These are phyloP conservation scores for Marsdenia floribunda DNA, from an alignment of 257 asterid genomes.

Conservation along the genomic window DNA sequence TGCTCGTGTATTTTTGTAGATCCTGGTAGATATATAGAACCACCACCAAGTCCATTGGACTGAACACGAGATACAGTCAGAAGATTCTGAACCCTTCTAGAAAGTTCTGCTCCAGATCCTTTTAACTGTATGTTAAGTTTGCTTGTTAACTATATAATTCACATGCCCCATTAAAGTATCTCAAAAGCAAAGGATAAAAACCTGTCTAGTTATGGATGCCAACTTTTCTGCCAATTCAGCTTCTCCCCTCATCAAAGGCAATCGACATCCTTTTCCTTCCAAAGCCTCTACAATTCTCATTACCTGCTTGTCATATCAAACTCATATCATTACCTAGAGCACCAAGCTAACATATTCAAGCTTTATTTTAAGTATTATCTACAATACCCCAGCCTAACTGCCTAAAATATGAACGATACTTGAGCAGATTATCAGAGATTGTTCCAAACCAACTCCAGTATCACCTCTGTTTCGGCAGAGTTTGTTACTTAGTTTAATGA, in stretches of 20 bases:
- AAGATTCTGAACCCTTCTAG: slow-evolving; percentile 87
- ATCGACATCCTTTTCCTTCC: slow-evolving; percentile 79
- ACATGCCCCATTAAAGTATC: slow-evolving; percentile 20
- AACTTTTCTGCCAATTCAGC: slow-evolving; percentile 94
- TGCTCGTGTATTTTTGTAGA: slow-evolving; percentile 84
- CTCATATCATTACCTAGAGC: background rate
- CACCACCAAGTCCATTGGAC: slow-evolving; percentile 61
- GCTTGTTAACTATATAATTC: slow-evolving; percentile 22
- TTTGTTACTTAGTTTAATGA: background rate
- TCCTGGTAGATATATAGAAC: slow-evolving; percentile 72
- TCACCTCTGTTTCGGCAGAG: background rate
- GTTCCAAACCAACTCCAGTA: background rate
- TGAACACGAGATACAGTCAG: slow-evolving; percentile 69
- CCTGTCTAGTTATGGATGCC: slow-evolving; percentile 82
- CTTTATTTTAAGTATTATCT: slow-evolving; percentile 8
- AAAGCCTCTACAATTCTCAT: slow-evolving; percentile 90
- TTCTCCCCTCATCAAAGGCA: slow-evolving; percentile 89
- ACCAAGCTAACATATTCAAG: background rate
- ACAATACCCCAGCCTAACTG: background rate
- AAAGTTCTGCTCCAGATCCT: slow-evolving; percentile 95
- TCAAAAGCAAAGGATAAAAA: slow-evolving; percentile 15
- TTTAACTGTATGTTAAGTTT: slow-evolving; percentile 48
- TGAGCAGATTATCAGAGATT: background rate
- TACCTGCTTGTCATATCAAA: slow-evolving; percentile 38
- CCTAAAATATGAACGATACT: background rate